These are phyloP conservation scores for Clavispora vitiphila DNA, from an alignment of 805 yeast species.

Conservation along the genomic window DNA sequence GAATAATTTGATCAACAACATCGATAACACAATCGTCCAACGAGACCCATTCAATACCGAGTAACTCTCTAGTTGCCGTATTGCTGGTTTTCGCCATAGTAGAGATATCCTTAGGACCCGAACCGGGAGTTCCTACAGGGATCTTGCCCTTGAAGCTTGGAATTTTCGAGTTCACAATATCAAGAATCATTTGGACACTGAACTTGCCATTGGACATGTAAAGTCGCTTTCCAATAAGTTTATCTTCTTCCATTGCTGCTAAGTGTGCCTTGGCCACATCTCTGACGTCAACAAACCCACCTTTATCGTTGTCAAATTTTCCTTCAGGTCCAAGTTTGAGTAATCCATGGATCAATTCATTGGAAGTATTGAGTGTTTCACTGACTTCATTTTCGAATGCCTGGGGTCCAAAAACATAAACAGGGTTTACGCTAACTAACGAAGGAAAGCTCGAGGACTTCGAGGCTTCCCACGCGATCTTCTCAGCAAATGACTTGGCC, in stretches of 20 bases:
- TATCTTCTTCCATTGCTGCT: constrained; percentile 24
- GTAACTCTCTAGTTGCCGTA: constrained; percentile 10
- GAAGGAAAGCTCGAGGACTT: constrained; percentile 23
- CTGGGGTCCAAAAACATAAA: constrained; percentile 59
- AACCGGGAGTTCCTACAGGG: constrained; percentile 27
- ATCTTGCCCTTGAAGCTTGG: constrained; percentile 15
- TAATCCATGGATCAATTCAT: constrained; percentile 27
- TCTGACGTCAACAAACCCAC: constrained; percentile 15
- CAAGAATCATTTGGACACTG: constrained; percentile 30
- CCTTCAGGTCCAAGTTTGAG: constrained; percentile 15
- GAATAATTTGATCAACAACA: constrained; percentile 14
- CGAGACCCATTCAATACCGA: constrained; percentile 12
- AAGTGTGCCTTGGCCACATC: constrained; percentile 26
- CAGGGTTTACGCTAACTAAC: constrained; percentile 48
- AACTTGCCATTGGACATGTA: constrained; percentile 29
- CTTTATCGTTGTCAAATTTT: constrained; percentile 15
- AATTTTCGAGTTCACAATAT: constrained; percentile 30
- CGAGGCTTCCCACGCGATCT: constrained; percentile 51
- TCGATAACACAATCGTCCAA: constrained; percentile 15
- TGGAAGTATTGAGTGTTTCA: constrained; percentile 39
- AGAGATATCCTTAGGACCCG: constrained; percentile 23
- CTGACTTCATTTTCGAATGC: constrained; percentile 30
- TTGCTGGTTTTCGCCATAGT: constrained; percentile 15
- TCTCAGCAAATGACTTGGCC: constrained; percentile 31
- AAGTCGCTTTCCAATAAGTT: constrained; percentile 15